These are phyloP conservation scores for Aspergillus sp. DNA, from an alignment of 2,329 filamentous ascomycete genomes.

Conservation along the genomic window DNA sequence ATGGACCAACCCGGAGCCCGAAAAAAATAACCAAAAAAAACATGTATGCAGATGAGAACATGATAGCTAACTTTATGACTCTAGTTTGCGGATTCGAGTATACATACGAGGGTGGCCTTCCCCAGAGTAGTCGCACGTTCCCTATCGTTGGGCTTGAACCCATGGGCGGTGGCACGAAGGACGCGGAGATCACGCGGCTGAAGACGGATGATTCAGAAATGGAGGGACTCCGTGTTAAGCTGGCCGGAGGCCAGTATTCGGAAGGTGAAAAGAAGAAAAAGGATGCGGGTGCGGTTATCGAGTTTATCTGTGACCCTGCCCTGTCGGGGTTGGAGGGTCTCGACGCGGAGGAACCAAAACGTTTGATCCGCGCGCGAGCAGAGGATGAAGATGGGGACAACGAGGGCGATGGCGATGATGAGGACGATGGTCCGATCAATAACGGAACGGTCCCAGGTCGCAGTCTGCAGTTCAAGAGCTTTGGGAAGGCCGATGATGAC, in stretches of 20 bases:
- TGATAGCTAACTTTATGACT: background rate
- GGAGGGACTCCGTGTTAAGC: slow-evolving; percentile 69
- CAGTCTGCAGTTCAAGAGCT: slow-evolving; percentile 75
- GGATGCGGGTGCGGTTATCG: slow-evolving; percentile 63
- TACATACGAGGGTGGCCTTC: slow-evolving; percentile 49
- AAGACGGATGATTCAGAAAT: slow-evolving; percentile 65
- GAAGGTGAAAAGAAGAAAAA: slow-evolving; percentile 59
- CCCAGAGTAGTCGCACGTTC: slow-evolving; percentile 58
- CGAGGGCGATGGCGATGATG: slow-evolving; percentile 5
- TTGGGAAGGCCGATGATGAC: slow-evolving; percentile 59
- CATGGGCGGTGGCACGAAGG: slow-evolving; percentile 48
- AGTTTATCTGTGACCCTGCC: slow-evolving; percentile 77
- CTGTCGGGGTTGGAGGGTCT: slow-evolving; percentile 68
- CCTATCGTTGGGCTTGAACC: slow-evolving; percentile 73
- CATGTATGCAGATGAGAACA: background rate
- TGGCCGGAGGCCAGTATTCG: slow-evolving; percentile 60
- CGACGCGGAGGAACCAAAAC: slow-evolving; percentile 27
- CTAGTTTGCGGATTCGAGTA: slow-evolving; percentile 74
- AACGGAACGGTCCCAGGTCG: slow-evolving; percentile 38
- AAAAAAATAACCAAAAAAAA: background rate
- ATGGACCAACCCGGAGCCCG: slow-evolving; percentile 12
- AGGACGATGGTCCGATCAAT: slow-evolving; percentile 23
- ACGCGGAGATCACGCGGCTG: slow-evolving; percentile 66
- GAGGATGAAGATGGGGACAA: slow-evolving; percentile 19
- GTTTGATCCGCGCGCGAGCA: slow-evolving; percentile 23